Conservation (phyloP, 1,284 basidiomycete species). For the Apiotrichum sp. region DNA sequence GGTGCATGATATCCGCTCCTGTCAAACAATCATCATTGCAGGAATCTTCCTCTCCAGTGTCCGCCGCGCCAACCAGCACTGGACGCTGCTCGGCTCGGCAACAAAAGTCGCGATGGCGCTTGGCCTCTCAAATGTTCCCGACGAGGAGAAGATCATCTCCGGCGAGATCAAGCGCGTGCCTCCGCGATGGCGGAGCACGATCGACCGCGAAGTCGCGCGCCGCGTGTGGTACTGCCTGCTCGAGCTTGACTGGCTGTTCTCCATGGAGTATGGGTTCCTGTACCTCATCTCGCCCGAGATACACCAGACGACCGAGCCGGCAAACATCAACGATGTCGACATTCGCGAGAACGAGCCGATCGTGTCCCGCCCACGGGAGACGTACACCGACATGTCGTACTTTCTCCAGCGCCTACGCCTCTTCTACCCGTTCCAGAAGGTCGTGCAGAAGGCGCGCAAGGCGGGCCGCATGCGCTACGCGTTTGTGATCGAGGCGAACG, state of each 20-base stretch:
- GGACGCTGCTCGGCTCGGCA: slow-evolving; percentile 22
- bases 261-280: slow-evolving; percentile 25
- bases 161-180: slow-evolving; percentile 10
- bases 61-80: slow-evolving; percentile 22
- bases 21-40: slow-evolving; percentile 23
- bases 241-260: slow-evolving; percentile 27
- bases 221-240: slow-evolving; percentile 24
- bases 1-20: slow-evolving; percentile 21
- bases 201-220: slow-evolving; percentile 23
- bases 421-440: slow-evolving; percentile 23
- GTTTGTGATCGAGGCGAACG: slow-evolving; percentile 21
- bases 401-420: slow-evolving; percentile 20
- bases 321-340: slow-evolving; percentile 24
- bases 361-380: slow-evolving; percentile 14
- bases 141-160: slow-evolving; percentile 11
- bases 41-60: slow-evolving; percentile 21
- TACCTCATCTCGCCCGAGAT: slow-evolving; percentile 23
- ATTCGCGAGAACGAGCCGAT: slow-evolving; percentile 11
- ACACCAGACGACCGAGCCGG: slow-evolving; percentile 24
- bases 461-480: slow-evolving; percentile 20
- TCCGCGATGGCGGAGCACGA: slow-evolving; percentile 18
- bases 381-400: slow-evolving; percentile 27
- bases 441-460: slow-evolving; percentile 20
- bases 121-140: slow-evolving; percentile 12
- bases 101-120: slow-evolving; percentile 24